Evolutionary conservation across 2,329 filamentous ascomycete genomes (phyloP), one percentile per base, ranked within the genome.

Genomic region (Teratosphaeria pseudoeucalypti): DNA sequence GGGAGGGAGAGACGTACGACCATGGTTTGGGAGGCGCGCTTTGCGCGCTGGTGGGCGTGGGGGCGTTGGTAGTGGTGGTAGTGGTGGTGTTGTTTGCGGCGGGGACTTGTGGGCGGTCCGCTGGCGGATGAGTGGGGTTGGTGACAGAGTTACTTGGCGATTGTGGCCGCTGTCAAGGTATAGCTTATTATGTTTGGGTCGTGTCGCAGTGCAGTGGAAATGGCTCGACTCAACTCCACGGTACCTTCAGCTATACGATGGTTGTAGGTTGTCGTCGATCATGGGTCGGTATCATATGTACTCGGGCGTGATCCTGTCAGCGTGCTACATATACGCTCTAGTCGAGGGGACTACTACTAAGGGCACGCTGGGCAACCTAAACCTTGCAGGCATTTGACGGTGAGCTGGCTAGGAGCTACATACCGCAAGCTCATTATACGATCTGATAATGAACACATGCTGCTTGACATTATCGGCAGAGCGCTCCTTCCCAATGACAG

Each of bases 1-100:
- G 37, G 29, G 52, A 53, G n/a, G 49, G 19, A 23, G 23, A 58
- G 61, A 43, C 56, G 34, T 67, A 66, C 63, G 57, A 67, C 65
- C 65, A 66, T 66, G 57, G 34, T 65, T 27, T 34, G 34, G 55
- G 12, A 9, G 10, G 32, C 19, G 12, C 16, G 4, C 27, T 37
- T 12, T 6, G 12, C 12, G 53, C 53, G 19, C 19, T 9, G 32
- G 29, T 12, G 55, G 9, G 29, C 29, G 29, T 14, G 26, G 32
- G 52, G 12, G 6, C 26, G 52, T 23, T 11, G 37, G 32, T 9
- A 39, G 49, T 7, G 23, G 23, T 11, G 37, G 32, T 9, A 39
- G 49, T 7, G 23, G 23, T 23, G 23, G 23, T 23, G 1, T 23
- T 12, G 32, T 11, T n/a, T 26, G 49, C 34, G 56, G 23, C 23